phyloP scores from a whole-genome alignment of 352 stramenopile species.

The Pythium oligandrum region DNA sequence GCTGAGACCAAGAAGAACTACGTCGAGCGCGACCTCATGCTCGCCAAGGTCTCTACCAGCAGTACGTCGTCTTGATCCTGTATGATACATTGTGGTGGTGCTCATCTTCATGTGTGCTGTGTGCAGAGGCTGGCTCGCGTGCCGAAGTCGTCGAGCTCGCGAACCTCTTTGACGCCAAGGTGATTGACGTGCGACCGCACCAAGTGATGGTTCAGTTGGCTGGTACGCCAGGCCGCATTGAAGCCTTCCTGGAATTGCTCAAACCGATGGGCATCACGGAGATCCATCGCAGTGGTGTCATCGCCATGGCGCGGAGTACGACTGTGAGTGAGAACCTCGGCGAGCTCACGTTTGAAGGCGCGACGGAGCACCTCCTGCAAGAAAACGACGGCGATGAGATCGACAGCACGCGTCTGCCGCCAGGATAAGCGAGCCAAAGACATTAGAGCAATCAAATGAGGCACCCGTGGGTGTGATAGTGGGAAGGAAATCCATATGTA shows the following conservation, averaged over 20 bases:
- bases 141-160: conserved; percentile 77
- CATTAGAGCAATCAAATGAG: not conserved
- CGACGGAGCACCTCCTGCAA: conserved; percentile 66
- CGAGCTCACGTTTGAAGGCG: conserved; percentile 67
- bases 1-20: conserved; percentile 68
- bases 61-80: conserved; percentile 29
- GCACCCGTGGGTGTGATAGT: no score
- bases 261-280: conserved; percentile 81
- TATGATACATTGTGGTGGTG: not conserved
- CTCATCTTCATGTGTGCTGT: conserved; percentile 7
- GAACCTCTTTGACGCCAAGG: conserved; percentile 83
- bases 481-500: no score
- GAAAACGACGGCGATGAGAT: conserved; percentile 58
- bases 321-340: conserved; percentile 60
- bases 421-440: conserved; percentile 37
- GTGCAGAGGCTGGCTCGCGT: conserved; percentile 48
- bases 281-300: conserved; percentile 82
- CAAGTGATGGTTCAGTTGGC: conserved; percentile 83
- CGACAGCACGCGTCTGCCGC: conserved; percentile 60
- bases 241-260: conserved; percentile 77
- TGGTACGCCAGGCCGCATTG: conserved; percentile 68
- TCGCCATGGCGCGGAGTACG: conserved; percentile 75
- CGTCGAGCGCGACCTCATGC: conserved; percentile 85
- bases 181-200: conserved; percentile 78
- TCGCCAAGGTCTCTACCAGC: conserved; percentile 79